Conservation (phyloP, 2,329 filamentous ascomycete species). For the Didymella glomerata region DNA sequence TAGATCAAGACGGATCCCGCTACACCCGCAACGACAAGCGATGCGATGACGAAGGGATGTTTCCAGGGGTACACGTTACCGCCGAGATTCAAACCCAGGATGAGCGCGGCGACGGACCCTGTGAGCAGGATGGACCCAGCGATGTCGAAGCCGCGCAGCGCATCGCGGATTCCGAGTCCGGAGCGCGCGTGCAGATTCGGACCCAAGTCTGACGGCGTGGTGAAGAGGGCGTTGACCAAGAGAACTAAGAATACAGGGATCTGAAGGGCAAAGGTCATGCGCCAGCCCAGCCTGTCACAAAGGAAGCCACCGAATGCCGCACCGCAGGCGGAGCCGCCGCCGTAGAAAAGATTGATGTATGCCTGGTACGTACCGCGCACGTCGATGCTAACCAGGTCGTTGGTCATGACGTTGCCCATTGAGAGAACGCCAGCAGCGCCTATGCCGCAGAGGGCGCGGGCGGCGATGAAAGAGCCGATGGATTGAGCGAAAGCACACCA, state of each 20-base stretch:
- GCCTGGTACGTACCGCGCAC: conserved; percentile 77
- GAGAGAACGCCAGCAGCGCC: conserved; percentile 76
- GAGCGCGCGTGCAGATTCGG: conserved; percentile 54
- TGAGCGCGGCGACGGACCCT: conserved; percentile 57
- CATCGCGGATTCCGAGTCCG: conserved; percentile 52
- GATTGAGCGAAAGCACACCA: conserved; percentile 74
- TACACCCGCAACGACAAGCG: conserved; percentile 54
- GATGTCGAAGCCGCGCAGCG: conserved; percentile 60
- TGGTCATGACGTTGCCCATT: conserved; percentile 74
- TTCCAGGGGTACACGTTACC: conserved; percentile 62
- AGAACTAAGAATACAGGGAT: conserved; percentile 59
- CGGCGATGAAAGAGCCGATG: conserved; percentile 75
- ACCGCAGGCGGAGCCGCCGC: conserved; percentile 61
- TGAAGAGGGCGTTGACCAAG: conserved; percentile 54
- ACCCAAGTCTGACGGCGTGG: conserved; percentile 57
- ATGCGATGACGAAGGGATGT: conserved; percentile 60
- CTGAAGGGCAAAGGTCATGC: conserved; percentile 70
- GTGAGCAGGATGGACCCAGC: conserved; percentile 59
- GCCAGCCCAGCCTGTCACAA: conserved; percentile 75
- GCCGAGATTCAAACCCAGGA: conserved; percentile 62
- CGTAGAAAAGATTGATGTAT: conserved; percentile 71
- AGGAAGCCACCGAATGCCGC: conserved; percentile 75
- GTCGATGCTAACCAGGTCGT: conserved; percentile 77
- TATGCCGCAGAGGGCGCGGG: conserved; percentile 74
- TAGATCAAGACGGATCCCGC: conserved; percentile 53